Evolutionary conservation across 2,329 filamentous ascomycete species (phyloP), one percentile per base, ranked within the genome.

Genomic region (Aspergillus candidus): DNA sequence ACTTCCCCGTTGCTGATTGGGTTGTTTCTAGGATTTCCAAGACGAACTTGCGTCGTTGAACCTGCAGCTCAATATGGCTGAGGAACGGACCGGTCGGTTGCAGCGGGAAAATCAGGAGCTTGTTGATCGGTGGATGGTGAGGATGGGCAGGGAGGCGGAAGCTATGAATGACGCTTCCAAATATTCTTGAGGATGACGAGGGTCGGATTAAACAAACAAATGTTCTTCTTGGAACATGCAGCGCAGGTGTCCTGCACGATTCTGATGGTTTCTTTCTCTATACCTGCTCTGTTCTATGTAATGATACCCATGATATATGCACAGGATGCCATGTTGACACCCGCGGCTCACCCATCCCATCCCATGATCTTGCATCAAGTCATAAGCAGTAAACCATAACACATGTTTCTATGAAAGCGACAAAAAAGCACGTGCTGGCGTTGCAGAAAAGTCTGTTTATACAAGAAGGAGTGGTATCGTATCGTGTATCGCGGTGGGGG

Each of bases 31-130:
- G 78, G 79, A 91, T 58, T 83, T 95, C 41, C 91, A 97, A 69
- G 90, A 96, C 67, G 93, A 98, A 66, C 83, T 95, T 67, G 83
- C 94, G 40, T 84, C 88, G 1, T 70, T 96, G 37, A 90, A 90
- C 54, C 74, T 97, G 53, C 86, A 97, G 66, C 75, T 96, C 35
- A 89, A 93, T 55, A 80, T 96, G 73, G 83, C 84, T 3, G 89
- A 94, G 63, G 79, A 90, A 62, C 80, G 82, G 59, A 75, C 78
- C 22, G 81, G 84, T 61, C 83, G 81, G 65, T 72, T 94, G 50
- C 79, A 82, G 61, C 77, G 75, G 47, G 93, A 97, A 64, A 97
- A 97, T 61, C 83, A 87, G 60, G 86, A 95, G 54, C 74, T 98
- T 43, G 82, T 96, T 41, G 84, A 89, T 63, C 77, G 93, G 43